A percentile compares a stretch with the other conserved stretches of the same genome.
Evolutionary conservation across 2,329 filamentous ascomycete species (phyloP).

Genomic region (Calonectria pauciramosa): DNA sequence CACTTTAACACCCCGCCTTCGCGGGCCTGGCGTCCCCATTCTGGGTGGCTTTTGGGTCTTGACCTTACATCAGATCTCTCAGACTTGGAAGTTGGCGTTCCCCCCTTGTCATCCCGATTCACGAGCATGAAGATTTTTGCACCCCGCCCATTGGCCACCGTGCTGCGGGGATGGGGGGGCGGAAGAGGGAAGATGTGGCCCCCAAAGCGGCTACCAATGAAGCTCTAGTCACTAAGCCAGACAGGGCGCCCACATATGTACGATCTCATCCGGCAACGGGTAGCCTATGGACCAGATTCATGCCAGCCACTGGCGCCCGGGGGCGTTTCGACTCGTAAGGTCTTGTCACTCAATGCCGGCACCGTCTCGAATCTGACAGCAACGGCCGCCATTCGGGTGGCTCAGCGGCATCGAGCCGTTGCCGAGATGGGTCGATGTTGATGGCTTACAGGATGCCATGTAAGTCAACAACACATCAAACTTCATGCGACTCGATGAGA

Average conservation of each 20-base stretch:
- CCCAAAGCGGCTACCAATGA: constrained; percentile 8
- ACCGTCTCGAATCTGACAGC: constrained; percentile 25
- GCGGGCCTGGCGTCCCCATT: constrained; percentile 2
- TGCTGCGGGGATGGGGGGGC: neutral
- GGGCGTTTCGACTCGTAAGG: constrained; percentile 31
- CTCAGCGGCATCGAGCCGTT: constrained; percentile 22
- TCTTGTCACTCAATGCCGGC: constrained; percentile 28
- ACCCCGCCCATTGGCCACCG: constrained; percentile 2
- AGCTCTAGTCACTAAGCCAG: constrained; percentile 13
- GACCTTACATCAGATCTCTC: constrained; percentile 11
- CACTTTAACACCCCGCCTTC: constrained; percentile 15
- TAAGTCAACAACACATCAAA: constrained; percentile 25
- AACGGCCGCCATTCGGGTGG: constrained; percentile 16
- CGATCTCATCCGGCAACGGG: constrained; percentile 16
- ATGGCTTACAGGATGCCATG: constrained; percentile 25
- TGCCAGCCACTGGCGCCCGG: constrained; percentile 34
- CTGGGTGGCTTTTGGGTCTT: constrained; percentile 13
- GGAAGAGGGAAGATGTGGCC: constrained; percentile 2
- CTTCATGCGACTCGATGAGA: constrained; percentile 18
- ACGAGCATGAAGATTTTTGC: constrained; percentile 10
- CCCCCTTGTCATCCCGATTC: constrained; percentile 2
- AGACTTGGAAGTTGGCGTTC: constrained; percentile 3
- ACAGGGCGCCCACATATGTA: constrained; percentile 19
- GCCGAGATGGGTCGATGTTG: constrained; percentile 28
- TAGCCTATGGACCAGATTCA: constrained; percentile 18